Evolutionary conservation across 164 flowering plant genomes (phyloP).

Genomic region (Macadamia tetraphylla): DNA sequence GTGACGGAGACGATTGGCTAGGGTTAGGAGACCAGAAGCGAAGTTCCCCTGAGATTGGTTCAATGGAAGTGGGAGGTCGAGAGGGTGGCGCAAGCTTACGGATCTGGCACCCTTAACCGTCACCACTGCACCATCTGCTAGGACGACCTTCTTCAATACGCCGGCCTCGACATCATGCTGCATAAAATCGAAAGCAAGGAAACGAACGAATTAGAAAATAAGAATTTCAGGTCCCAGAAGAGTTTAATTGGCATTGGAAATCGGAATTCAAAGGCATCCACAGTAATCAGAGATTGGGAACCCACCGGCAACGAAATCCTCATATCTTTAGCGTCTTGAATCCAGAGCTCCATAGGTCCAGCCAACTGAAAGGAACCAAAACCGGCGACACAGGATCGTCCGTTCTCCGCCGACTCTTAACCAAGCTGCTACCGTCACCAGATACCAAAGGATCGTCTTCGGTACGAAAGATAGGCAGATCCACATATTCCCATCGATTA

Average conservation of each 20-base stretch:
- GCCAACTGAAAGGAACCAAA: constrained; percentile 86
- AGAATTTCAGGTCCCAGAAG: too few relatives aligned
- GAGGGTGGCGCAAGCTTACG: constrained; percentile 84
- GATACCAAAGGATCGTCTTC: constrained; percentile 23
- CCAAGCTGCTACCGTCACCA: constrained; percentile 39
- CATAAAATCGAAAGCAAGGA: constrained; percentile 9
- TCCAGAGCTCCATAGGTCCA: constrained; percentile 98
- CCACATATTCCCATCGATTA: constrained; percentile 76
- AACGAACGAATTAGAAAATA: background rate
- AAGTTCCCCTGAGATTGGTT: constrained; percentile 46
- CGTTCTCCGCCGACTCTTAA: constrained; percentile 17
- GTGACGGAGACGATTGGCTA: constrained; percentile 70
- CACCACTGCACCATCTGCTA: constrained; percentile 93
- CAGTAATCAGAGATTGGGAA: constrained; percentile 4
- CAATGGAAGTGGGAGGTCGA: constrained; percentile 78
- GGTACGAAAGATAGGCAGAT: constrained; percentile 65
- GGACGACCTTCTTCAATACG: constrained; percentile 69
- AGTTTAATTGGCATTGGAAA: background rate
- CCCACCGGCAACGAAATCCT: constrained; percentile 78
- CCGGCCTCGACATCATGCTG: constrained; percentile 99
- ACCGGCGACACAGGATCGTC: constrained; percentile 42
- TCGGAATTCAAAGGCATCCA: background rate
- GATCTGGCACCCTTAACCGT: constrained; percentile 94
- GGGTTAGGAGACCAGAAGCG: constrained; percentile 65
- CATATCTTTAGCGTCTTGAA: constrained; percentile 88